Conservation (phyloP, 371 early-diverging fungal species). For the Mortierella sp. region DNA sequence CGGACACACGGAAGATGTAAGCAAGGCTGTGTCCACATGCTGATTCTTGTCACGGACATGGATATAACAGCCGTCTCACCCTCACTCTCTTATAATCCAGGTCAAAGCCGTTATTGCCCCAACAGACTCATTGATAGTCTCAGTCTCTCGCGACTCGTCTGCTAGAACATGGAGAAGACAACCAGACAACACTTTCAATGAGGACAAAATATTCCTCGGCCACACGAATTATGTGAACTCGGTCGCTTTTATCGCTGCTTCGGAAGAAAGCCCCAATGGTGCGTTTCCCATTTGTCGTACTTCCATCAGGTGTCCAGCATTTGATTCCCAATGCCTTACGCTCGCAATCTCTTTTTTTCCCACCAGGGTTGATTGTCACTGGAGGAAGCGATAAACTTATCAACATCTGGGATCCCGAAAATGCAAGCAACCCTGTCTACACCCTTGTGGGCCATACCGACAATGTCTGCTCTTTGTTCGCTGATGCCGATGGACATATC, state of each 20-base stretch:
- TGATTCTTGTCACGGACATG: neutral
- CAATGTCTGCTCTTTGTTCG: slow-evolving; percentile 85
- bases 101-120: slow-evolving; percentile 78
- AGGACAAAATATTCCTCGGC: slow-evolving; percentile 65
- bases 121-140: slow-evolving; percentile 71
- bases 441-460: slow-evolving; percentile 87
- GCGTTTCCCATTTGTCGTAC: neutral
- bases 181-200: slow-evolving; percentile 60
- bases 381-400: slow-evolving; percentile 89
- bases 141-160: slow-evolving; percentile 85
- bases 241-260: slow-evolving; percentile 71
- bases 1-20: slow-evolving; percentile 52
- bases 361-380: slow-evolving; percentile 80
- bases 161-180: slow-evolving; percentile 72
- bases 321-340: no score
- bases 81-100: slow-evolving; percentile 49
- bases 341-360: no score
- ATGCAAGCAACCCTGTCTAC: slow-evolving; percentile 67
- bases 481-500: slow-evolving; percentile 72
- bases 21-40: neutral
- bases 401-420: slow-evolving; percentile 77
- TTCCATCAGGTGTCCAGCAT: neutral
- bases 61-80: neutral
- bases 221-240: slow-evolving; percentile 89
- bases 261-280: slow-evolving; percentile 74